These are phyloP conservation scores for Fraxinus sp. DNA, from an alignment of 305 asterid species.

Conservation along the genomic window DNA sequence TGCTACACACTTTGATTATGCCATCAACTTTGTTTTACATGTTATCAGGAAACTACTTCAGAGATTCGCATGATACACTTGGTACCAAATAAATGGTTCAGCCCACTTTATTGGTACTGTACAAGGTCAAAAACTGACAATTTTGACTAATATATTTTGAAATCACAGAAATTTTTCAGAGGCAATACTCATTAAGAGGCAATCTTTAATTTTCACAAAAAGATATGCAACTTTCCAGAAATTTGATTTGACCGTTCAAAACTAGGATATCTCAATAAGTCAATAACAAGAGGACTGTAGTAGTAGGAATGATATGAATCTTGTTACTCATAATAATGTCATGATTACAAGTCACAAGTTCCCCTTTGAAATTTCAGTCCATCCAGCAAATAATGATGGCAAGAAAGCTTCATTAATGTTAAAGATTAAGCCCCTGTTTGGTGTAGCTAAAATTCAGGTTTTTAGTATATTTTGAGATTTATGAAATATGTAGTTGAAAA, in stretches of 20 bases:
- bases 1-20: constrained; percentile 1
- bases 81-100: not conserved
- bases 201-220: not conserved
- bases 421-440: not conserved
- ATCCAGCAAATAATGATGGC: not conserved
- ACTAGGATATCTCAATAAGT: not conserved
- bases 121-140: not conserved
- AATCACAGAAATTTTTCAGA: not conserved
- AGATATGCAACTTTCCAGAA: not conserved
- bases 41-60: not conserved
- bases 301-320: not conserved
- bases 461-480: no score
- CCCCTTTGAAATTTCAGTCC: not conserved
- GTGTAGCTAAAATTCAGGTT: not conserved
- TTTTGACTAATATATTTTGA: not conserved
- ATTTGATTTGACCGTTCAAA: not conserved
- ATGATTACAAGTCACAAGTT: not conserved
- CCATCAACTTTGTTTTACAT: not conserved
- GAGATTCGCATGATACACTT: not conserved
- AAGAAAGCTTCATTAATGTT: constrained; percentile 1
- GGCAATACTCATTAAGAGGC: not conserved
- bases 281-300: not conserved
- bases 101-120: not conserved
- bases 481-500: not conserved
- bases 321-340: not conserved